These are phyloP conservation scores for Coemansia reversa DNA, from an alignment of 192 early-diverging fungal genomes.

Conservation along the genomic window DNA sequence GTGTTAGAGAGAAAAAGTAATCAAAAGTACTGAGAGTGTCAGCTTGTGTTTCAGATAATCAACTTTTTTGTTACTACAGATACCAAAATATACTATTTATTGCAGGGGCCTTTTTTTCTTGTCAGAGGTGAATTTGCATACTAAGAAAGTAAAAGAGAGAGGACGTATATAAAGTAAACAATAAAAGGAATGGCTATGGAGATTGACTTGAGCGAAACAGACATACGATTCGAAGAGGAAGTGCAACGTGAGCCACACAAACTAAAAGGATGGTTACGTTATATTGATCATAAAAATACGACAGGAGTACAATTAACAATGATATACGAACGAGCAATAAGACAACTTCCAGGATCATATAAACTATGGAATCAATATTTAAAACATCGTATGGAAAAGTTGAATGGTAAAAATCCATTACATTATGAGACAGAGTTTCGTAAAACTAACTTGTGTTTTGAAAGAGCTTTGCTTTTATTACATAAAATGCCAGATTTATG, in stretches of 20 bases:
- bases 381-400: constrained; percentile 57
- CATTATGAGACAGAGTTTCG: constrained; percentile 62
- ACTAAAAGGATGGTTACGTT: constrained; percentile 83
- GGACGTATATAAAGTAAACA: neutral
- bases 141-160: no score
- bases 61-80: no score
- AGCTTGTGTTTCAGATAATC: no score
- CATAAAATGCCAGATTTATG: constrained; percentile 98
- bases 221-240: constrained; percentile 66
- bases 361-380: constrained; percentile 94
- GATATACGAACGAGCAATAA: constrained; percentile 87
- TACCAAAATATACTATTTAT: no score
- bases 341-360: constrained; percentile 88
- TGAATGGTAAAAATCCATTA: constrained; percentile 57
- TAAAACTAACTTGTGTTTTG: constrained; percentile 75
- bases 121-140: no score
- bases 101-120: no score
- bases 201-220: constrained; percentile 31
- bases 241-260: constrained; percentile 65
- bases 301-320: constrained; percentile 55
- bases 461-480: constrained; percentile 81
- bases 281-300: constrained; percentile 81
- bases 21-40: no score
- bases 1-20: no score
- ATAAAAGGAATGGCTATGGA: constrained; percentile 7